Conservation (phyloP, 345 rosid species). For the Clarkia xantiana region DNA sequence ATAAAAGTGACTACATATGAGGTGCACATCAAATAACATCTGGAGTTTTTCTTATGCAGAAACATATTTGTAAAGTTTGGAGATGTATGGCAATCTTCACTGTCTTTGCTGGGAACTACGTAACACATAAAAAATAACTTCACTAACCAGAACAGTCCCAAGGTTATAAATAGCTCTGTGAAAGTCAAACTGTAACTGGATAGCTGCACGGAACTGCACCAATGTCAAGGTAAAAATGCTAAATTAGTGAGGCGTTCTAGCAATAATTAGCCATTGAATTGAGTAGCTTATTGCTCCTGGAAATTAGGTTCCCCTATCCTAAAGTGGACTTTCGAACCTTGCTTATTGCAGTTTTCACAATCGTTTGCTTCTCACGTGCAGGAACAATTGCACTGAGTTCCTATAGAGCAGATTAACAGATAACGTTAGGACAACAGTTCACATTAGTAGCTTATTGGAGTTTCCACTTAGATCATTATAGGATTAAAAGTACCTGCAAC, state of each 20-base stretch:
- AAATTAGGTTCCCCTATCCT: constrained; percentile 1
- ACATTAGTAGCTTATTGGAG: neutral
- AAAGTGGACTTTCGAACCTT: constrained; percentile 46
- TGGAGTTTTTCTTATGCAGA: too few species aligned
- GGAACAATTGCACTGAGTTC: constrained; percentile 98
- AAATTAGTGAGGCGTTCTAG: too few species aligned
- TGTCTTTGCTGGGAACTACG: too few species aligned
- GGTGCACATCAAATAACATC: too few species aligned
- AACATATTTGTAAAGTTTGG: too few species aligned
- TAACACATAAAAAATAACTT: neutral
- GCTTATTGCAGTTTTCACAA: constrained; percentile 85
- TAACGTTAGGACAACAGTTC: constrained; percentile 2
- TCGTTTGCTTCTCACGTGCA: constrained; percentile 76
- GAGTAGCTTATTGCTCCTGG: too few species aligned
- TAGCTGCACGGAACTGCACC: constrained; percentile 89
- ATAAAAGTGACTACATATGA: constrained; percentile 5
- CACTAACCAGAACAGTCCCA: constrained; percentile 90
- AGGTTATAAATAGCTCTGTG: constrained; percentile 97
- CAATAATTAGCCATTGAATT: too few species aligned
- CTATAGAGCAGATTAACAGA: constrained; percentile 23
- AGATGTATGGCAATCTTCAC: too few species aligned
- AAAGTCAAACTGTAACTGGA: constrained; percentile 87
- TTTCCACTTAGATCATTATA: too few species aligned
- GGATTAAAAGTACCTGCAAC: constrained; percentile 45
- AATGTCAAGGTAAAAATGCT: constrained; percentile 5